Conservation (phyloP, 2,329 filamentous ascomycete species). For the Ophiostoma sp. region DNA sequence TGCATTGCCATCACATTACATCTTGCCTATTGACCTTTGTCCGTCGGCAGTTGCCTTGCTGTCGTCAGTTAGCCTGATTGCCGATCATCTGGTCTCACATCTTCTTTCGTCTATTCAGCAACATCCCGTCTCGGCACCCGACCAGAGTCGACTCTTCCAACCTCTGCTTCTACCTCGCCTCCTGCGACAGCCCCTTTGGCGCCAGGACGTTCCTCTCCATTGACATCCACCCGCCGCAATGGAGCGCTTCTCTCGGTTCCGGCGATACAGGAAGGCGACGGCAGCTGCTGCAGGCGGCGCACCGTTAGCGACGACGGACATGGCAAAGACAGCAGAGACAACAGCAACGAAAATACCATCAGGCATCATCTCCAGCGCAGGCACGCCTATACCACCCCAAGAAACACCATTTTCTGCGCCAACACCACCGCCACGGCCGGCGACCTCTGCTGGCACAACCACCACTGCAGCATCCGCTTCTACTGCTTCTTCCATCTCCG, state of each 20-base stretch:
- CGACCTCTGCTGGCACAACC: background rate
- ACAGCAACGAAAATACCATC: background rate
- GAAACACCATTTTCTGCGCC: background rate
- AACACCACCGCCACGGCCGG: background rate
- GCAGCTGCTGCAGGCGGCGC: constrained; percentile 18
- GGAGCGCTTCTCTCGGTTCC: constrained; percentile 34
- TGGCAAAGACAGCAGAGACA: too few relatives aligned
- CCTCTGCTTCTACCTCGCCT: background rate
- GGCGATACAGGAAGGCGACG: constrained; percentile 32
- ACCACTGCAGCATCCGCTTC: background rate
- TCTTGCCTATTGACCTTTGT: background rate
- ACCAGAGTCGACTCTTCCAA: background rate
- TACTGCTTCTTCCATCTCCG: background rate
- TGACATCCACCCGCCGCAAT: constrained; percentile 27
- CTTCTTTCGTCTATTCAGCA: background rate
- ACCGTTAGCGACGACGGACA: background rate
- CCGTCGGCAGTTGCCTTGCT: background rate
- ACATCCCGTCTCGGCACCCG: too few relatives aligned
- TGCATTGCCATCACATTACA: background rate
- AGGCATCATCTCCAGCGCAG: background rate
- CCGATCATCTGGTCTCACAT: background rate
- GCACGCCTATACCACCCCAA: background rate
- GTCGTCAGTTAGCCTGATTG: background rate
- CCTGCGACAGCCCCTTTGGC: too few relatives aligned
- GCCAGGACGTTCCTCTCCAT: background rate